Conservation (phyloP, 805 yeast genomes). For the Starmerella bacillaris region DNA sequence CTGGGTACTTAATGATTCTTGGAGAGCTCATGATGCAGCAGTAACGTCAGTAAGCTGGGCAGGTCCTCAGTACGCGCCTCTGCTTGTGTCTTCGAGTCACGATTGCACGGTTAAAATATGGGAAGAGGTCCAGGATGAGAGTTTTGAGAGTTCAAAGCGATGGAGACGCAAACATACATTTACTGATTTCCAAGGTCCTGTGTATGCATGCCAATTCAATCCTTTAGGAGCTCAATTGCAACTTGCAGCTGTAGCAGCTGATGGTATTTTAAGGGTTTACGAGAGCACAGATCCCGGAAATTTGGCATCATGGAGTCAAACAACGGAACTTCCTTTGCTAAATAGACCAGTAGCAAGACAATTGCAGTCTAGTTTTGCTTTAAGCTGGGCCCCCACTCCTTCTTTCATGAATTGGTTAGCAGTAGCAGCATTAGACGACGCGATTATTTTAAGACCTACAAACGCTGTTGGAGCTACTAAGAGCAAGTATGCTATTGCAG, state of each 20-base stretch:
- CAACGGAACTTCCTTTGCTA: constrained; percentile 45
- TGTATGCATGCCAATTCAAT: constrained; percentile 78
- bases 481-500: constrained; percentile 23
- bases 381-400: constrained; percentile 82
- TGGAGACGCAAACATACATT: constrained; percentile 64
- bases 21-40: constrained; percentile 90
- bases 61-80: constrained; percentile 78
- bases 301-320: constrained; percentile 59
- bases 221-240: constrained; percentile 69
- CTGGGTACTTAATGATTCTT: constrained; percentile 74
- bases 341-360: constrained; percentile 59
- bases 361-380: constrained; percentile 66
- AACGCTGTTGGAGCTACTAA: constrained; percentile 34
- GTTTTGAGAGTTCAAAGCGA: constrained; percentile 58
- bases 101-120: constrained; percentile 79
- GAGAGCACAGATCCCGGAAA: constrained; percentile 86
- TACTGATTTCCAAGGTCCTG: constrained; percentile 74
- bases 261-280: constrained; percentile 68
- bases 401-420: constrained; percentile 65
- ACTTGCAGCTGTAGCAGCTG: constrained; percentile 74
- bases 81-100: constrained; percentile 73
- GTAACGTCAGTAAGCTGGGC: constrained; percentile 80
- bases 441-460: constrained; percentile 45
- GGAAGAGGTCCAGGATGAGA: constrained; percentile 75
- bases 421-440: constrained; percentile 75